Percentiles rank a stretch among this genome's conserved stretches.
Evolutionary conservation across 169 alveolate species (phyloP).

Genomic region (Theileria orientalis): DNA sequence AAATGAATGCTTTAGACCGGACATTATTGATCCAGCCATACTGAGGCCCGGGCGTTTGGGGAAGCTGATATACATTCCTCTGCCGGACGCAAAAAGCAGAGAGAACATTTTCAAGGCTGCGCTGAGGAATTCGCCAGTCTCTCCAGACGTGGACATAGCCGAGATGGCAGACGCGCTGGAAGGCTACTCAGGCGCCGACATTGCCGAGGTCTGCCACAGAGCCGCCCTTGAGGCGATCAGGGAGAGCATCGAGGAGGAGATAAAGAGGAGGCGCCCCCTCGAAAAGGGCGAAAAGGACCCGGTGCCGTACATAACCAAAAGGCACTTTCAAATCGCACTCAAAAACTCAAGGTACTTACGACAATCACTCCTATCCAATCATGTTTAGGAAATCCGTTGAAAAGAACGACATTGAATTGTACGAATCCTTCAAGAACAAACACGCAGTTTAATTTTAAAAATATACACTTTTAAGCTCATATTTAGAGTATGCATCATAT

Average conservation of each 20-base stretch:
- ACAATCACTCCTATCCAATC: background rate
- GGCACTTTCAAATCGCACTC: conserved; percentile 91
- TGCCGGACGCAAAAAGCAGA: conserved; percentile 91
- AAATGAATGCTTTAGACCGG: conserved; percentile 79
- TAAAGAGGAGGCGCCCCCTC: conserved; percentile 54
- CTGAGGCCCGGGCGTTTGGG: conserved; percentile 93
- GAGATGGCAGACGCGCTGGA: conserved; percentile 83
- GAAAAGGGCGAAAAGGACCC: conserved; percentile 86
- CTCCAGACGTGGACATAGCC: conserved; percentile 83
- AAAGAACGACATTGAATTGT: conserved; percentile 44
- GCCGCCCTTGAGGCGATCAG: conserved; percentile 92
- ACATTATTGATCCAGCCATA: conserved; percentile 90
- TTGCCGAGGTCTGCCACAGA: conserved; percentile 90
- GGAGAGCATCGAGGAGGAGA: conserved; percentile 81
- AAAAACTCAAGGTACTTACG: conserved; percentile 81
- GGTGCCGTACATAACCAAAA: conserved; percentile 88
- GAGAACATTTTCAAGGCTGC: conserved; percentile 85
- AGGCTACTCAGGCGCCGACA: conserved; percentile 93
- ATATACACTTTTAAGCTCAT: too few relatives aligned
- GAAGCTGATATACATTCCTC: conserved; percentile 90
- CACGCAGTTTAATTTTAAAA: background rate
- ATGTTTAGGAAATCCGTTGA: conserved; percentile 47
- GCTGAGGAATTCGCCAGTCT: conserved; percentile 88
- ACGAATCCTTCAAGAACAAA: conserved; percentile 57
- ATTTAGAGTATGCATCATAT: background rate